phyloP scores from a whole-genome alignment of 2,329 filamentous ascomycete species.

The Incumbomyces delicatus region DNA sequence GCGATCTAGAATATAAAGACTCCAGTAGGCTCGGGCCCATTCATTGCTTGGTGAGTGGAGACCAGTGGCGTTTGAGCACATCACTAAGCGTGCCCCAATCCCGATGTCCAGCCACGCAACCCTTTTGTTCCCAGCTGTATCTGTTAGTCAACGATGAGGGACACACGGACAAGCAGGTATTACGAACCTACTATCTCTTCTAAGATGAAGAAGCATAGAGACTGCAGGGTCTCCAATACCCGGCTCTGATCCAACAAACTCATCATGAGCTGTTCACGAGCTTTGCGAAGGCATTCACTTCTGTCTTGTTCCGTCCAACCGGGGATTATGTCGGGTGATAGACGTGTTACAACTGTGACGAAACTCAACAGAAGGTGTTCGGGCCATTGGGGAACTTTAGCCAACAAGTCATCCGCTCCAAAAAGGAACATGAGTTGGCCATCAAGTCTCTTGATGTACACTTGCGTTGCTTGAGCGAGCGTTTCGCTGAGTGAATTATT shows the following conservation, averaged over 20 bases:
- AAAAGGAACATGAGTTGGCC: conserved; percentile 43
- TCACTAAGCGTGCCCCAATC: conserved; percentile 10
- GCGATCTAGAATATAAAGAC: conserved; percentile 15
- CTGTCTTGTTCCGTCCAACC: conserved; percentile 18
- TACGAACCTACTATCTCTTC: conserved; percentile 13
- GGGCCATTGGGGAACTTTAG: conserved; percentile 29
- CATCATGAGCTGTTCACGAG: conserved; percentile 18
- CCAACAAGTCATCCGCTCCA: conserved; percentile 14
- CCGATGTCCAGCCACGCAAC: conserved; percentile 15
- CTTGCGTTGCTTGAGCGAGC: conserved; percentile 29
- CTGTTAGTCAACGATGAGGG: neutral
- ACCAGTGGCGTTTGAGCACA: conserved; percentile 10
- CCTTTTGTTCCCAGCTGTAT: conserved; percentile 11
- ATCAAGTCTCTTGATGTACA: conserved; percentile 41
- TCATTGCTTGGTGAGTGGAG: neutral
- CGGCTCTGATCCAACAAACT: conserved; percentile 8
- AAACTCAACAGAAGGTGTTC: conserved; percentile 29
- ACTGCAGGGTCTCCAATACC: conserved; percentile 9
- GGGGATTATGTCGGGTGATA: conserved; percentile 25
- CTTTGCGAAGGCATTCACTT: conserved; percentile 27
- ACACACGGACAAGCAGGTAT: neutral
- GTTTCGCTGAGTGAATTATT: conserved; percentile 30
- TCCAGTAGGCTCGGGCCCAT: conserved; percentile 10
- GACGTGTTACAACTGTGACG: conserved; percentile 36
- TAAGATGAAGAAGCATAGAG: conserved; percentile 14